Percentiles rank a stretch among this genome's conserved stretches.
Conservation (phyloP, 768 basidiomycete species). For the Nidularia pulvinata region DNA sequence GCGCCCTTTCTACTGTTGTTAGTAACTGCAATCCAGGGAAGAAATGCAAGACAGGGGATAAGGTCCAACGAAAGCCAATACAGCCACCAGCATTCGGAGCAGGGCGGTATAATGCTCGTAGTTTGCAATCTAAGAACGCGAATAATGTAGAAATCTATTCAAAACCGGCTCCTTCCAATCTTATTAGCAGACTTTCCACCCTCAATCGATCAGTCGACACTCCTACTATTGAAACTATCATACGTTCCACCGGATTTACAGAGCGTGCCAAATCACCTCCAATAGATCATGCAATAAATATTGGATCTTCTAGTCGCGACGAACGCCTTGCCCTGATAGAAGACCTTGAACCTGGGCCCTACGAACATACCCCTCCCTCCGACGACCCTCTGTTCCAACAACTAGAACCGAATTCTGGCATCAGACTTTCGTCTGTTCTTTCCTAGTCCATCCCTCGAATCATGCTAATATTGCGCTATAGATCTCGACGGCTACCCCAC, state of each 20-base stretch:
- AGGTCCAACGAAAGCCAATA: neutral
- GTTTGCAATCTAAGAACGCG: too few relatives aligned
- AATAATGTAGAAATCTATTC: neutral
- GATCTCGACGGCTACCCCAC: constrained; percentile 73
- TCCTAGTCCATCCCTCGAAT: constrained; percentile 1
- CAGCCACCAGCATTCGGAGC: neutral
- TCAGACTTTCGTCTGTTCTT: constrained; percentile 71
- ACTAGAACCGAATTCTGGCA: constrained; percentile 91
- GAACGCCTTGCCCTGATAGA: constrained; percentile 74
- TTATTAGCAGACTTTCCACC: constrained; percentile 8
- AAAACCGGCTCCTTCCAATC: constrained; percentile 8
- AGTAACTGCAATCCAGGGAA: constrained; percentile 16
- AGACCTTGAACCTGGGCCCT: constrained; percentile 76
- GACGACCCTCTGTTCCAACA: constrained; percentile 79
- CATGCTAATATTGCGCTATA: constrained; percentile 24
- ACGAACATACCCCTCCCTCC: constrained; percentile 64
- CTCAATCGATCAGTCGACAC: constrained; percentile 1
- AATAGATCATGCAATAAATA: neutral
- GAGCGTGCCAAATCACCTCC: constrained; percentile 26
- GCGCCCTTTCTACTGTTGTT: too few relatives aligned
- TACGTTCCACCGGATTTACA: constrained; percentile 27
- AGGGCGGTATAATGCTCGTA: neutral
- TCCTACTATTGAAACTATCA: constrained; percentile 3
- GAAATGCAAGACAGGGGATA: constrained; percentile 41
- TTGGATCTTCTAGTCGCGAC: constrained; percentile 36